These are phyloP conservation scores for Aegilops sharonensis DNA, from an alignment of 176 grass and related monocot species.

Conservation along the genomic window DNA sequence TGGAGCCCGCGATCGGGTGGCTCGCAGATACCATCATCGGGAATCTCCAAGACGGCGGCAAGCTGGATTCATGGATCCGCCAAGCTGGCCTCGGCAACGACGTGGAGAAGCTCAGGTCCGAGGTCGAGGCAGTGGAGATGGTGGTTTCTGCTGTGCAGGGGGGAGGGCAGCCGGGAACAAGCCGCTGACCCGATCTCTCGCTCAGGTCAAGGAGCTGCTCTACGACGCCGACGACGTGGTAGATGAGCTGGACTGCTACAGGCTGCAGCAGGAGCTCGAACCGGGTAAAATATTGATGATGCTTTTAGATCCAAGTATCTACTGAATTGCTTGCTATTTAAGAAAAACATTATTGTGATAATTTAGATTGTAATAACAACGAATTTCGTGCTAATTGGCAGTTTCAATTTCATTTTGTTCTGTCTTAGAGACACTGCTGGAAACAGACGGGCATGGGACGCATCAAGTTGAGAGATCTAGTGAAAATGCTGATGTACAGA, in stretches of 20 bases:
- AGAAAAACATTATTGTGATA: too few species aligned
- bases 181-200: background rate
- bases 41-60: background rate
- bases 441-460: too few species aligned
- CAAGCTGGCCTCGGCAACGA: background rate
- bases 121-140: background rate
- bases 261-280: conserved; percentile 2
- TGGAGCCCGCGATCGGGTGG: background rate
- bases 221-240: conserved; percentile 27
- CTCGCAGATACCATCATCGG: background rate
- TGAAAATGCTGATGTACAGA: background rate
- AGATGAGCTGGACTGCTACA: conserved; percentile 27
- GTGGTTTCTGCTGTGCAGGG: background rate
- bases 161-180: background rate
- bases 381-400: too few species aligned
- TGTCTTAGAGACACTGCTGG: too few species aligned
- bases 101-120: background rate
- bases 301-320: too few species aligned
- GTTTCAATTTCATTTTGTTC: too few species aligned
- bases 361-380: too few species aligned
- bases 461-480: background rate
- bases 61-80: background rate
- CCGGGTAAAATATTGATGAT: background rate
- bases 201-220: conserved; percentile 7
- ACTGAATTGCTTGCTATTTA: too few species aligned